A percentile compares a stretch with the other conserved stretches of the same genome.
Evolutionary conservation across 1,284 basidiomycete genomes (phyloP).

Genomic region (Trametes pubescens): DNA sequence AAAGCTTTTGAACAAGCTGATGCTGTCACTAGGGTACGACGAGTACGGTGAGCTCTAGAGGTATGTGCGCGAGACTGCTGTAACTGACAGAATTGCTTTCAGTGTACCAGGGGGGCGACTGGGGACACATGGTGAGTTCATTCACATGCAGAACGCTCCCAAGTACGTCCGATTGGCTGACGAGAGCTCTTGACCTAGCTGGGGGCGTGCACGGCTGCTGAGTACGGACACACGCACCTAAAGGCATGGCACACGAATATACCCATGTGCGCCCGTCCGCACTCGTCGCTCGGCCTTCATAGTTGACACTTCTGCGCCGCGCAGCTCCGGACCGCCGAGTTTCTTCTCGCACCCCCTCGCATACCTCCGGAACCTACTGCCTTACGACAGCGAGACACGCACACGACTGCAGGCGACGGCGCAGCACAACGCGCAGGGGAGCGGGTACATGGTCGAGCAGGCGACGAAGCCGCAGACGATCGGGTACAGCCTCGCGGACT

Average conservation of each 20-base stretch:
- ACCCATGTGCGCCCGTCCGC: slow-evolving; percentile 37
- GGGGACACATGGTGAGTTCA: slow-evolving; percentile 46
- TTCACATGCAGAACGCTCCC: slow-evolving; percentile 8
- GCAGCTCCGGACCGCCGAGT: slow-evolving; percentile 34
- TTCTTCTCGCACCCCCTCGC: slow-evolving; percentile 38
- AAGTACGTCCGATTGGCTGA: too few species aligned
- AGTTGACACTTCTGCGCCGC: neutral
- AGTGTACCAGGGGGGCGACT: slow-evolving; percentile 57
- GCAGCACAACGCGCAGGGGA: slow-evolving; percentile 36
- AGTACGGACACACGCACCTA: slow-evolving; percentile 34
- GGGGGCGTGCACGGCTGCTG: neutral
- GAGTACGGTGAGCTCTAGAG: slow-evolving; percentile 51
- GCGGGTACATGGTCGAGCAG: slow-evolving; percentile 42
- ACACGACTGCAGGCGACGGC: slow-evolving; percentile 30
- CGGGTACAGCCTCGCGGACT: slow-evolving; percentile 59
- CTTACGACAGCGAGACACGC: slow-evolving; percentile 33
- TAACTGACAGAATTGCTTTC: too few species aligned
- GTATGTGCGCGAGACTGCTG: too few species aligned
- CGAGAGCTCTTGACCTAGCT: neutral
- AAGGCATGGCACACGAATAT: slow-evolving; percentile 50
- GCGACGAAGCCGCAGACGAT: slow-evolving; percentile 49
- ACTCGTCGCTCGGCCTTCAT: neutral
- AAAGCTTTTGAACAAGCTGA: slow-evolving; percentile 52
- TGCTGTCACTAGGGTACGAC: slow-evolving; percentile 53
- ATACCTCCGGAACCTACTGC: slow-evolving; percentile 38